Base-by-base conservation (phyloP, 108 stramenopile species). In the Skeletonema marinoi region DNA sequence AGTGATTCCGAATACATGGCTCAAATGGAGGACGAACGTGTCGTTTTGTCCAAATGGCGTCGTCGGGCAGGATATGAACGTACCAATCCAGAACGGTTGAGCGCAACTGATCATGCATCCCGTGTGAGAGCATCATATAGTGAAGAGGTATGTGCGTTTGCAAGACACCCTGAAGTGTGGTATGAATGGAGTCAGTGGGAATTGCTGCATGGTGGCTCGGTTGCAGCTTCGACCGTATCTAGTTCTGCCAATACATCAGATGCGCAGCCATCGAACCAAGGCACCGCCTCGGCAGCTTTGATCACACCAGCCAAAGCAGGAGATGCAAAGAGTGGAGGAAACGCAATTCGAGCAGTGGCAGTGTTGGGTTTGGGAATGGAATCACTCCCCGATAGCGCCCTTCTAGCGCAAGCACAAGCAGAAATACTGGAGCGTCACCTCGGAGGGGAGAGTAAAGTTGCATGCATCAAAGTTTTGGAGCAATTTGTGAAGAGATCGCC, bases 161-260 rank as follows among this genome's bases (percentile, higher is more conserved):
- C 90, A 36, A 73, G 90, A 30, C 89, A 92, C 75, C 89, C 91
- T 16, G 95, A 96, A 72, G 87, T 86, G 25, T 96, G 96, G 96
- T 88, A 90, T 39, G 92, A 90, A 83, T 96, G 96, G 96, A 86
- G 89, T 73, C 87, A 82, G 72, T 96, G 92, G 91, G 96, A 96
- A 74, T 70, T 89, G 31, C 60, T 79, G 44, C 86, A 83, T 60
- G 70, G 76, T 59, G 74, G 59, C 31, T 75, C 84, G 2, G 42
- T 70, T 36, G 80, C 71, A 29, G 87, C 42, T 39, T 60, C 77
- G 8, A 72, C 42, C 46, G 32, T 61, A 56, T 56, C 54, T 29
- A 56, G 8, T 56, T 25, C 54, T 1, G 8, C 9, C 9, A 56
- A 56, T 30, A 25, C 67, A 36, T 58, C 78, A 11, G 12, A 60